Conservation (phyloP, 352 stramenopile species). For the Nothophytophthora sp. region DNA sequence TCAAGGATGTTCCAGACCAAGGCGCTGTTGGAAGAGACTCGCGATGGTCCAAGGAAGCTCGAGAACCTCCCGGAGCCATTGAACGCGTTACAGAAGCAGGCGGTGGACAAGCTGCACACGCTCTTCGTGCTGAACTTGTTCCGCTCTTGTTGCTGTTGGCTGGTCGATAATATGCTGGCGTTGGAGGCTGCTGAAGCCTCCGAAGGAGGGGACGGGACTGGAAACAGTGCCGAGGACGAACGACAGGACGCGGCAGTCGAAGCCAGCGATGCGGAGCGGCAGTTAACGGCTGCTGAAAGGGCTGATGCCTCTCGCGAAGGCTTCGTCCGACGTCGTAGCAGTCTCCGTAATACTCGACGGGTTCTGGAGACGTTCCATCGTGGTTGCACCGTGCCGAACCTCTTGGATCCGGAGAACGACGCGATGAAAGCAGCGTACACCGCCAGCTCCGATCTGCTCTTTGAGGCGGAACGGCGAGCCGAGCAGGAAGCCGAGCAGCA, state of each 20-base stretch:
- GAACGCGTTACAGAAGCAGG: conserved; percentile 34
- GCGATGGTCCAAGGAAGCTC: background rate
- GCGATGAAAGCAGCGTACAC: conserved; percentile 55
- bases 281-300: conserved; percentile 1
- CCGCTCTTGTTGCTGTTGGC: conserved; percentile 60
- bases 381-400: conserved; percentile 18
- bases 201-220: background rate
- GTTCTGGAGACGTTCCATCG: conserved; percentile 53
- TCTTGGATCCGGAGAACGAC: conserved; percentile 29
- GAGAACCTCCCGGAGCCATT: conserved; percentile 12
- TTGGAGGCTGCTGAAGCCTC: conserved; percentile 2
- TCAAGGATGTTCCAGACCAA: conserved; percentile 20
- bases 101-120: conserved; percentile 33
- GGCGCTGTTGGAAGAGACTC: conserved; percentile 12
- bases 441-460: conserved; percentile 46
- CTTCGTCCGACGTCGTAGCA: conserved; percentile 33
- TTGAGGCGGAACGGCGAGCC: conserved; percentile 41
- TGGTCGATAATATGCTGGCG: conserved; percentile 51
- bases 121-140: conserved; percentile 67
- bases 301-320: too few species aligned
- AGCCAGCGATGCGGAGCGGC: background rate
- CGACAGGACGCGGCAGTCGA: background rate
- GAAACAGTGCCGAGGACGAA: background rate
- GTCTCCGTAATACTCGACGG: conserved; percentile 35
- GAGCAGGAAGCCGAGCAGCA: conserved; percentile 14